Evolutionary conservation across 495 filamentous ascomycete genomes (phyloP).

Genomic region (Mytilinidion resinicola): DNA sequence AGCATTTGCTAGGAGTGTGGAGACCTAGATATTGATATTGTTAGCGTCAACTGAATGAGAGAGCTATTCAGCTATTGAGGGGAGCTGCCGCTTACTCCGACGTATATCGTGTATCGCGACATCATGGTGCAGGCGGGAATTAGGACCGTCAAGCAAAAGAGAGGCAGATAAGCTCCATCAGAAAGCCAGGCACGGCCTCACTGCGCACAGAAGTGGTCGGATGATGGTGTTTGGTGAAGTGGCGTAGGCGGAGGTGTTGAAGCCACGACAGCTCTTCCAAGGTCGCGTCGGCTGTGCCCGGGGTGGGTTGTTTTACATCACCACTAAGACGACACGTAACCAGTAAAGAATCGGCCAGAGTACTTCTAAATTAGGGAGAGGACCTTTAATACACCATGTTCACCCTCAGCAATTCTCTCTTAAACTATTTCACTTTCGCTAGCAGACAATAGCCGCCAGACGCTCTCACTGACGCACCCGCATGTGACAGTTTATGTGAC

Average conservation of each 20-base stretch:
- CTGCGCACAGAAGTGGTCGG: neutral
- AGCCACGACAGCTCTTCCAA: neutral
- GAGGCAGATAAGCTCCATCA: neutral
- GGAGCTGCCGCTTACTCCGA: neutral
- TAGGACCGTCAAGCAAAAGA: neutral
- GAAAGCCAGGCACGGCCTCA: neutral
- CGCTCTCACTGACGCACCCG: too few relatives aligned
- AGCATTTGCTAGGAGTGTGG: conserved; percentile 68
- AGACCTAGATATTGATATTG: conserved; percentile 46
- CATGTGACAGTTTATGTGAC: too few relatives aligned
- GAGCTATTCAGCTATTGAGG: neutral
- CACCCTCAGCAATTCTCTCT: too few relatives aligned
- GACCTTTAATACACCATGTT: too few relatives aligned
- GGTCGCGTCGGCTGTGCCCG: neutral
- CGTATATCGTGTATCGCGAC: neutral
- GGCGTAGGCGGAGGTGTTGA: neutral
- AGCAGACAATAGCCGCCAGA: too few relatives aligned
- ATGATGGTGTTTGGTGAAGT: neutral
- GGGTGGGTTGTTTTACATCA: too few relatives aligned
- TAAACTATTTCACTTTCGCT: too few relatives aligned
- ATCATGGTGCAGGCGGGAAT: neutral
- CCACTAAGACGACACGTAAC: too few relatives aligned
- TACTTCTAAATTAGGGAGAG: too few relatives aligned
- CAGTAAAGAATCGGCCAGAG: too few relatives aligned
- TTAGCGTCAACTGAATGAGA: neutral